Evolutionary conservation across 495 filamentous ascomycete genomes (phyloP).

Genomic region (Trichoderma asperelloides): DNA sequence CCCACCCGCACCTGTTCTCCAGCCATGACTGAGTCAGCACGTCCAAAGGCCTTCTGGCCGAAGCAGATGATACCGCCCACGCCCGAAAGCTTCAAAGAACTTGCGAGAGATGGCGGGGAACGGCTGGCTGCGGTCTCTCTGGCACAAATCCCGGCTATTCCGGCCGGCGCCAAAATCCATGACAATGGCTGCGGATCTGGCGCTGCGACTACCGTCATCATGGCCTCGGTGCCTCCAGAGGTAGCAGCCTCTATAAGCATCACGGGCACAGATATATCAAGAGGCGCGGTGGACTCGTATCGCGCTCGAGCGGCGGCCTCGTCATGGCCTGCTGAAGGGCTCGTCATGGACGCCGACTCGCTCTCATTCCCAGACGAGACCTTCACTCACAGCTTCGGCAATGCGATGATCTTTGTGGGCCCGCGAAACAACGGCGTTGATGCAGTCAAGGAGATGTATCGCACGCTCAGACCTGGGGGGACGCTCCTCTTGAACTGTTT

Average conservation of each 20-base stretch:
- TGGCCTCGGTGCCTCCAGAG: conserved; percentile 9
- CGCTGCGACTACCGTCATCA: conserved; percentile 11
- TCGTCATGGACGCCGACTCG: conserved; percentile 13
- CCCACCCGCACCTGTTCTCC: background rate
- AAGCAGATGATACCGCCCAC: conserved; percentile 15
- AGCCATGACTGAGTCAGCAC: background rate
- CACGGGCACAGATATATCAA: conserved; percentile 14
- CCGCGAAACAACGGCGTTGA: conserved; percentile 14
- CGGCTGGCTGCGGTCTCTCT: conserved; percentile 15
- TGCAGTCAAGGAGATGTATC: conserved; percentile 15
- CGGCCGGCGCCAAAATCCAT: conserved; percentile 13
- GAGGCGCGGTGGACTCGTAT: conserved; percentile 12
- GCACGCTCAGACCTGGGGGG: conserved; percentile 16
- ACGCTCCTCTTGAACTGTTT: conserved; percentile 15
- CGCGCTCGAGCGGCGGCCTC: conserved; percentile 7
- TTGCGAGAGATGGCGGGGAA: conserved; percentile 12
- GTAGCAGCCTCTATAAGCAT: conserved; percentile 12
- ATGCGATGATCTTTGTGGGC: conserved; percentile 15
- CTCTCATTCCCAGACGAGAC: conserved; percentile 14
- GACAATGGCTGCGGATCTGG: conserved; percentile 18
- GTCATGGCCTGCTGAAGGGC: conserved; percentile 14
- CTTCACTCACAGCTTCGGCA: conserved; percentile 13
- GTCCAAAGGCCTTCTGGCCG: conserved; percentile 13
- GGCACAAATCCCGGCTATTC: conserved; percentile 12
- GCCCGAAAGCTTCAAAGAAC: conserved; percentile 15